Base-by-base conservation (phyloP, 768 basidiomycete species). In the Tephrocybe sp. region DNA sequence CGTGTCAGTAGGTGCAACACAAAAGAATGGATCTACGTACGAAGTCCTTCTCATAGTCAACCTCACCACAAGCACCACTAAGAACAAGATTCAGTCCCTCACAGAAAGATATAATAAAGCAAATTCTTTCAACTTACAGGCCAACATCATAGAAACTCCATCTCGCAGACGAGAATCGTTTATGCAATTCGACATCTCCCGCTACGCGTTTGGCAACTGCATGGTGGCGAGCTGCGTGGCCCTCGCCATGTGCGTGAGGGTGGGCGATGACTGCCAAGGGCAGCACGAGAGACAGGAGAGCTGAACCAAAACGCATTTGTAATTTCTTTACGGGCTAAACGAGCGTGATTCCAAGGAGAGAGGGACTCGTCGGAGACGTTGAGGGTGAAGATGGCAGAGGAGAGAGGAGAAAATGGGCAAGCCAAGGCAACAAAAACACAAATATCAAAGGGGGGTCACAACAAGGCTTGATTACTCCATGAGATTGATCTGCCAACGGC, bases 121-220 rank as follows among this genome's bases (percentile, higher is more conserved):
- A 15, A 22, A 16, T 21, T 33, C n/a, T 22, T 30, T 16, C 33
- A 27, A 55, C 65, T 52, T 52, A 81, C 80, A 77, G 56, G 50
- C 80, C 80, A 48, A 75, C 77, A 36, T 74, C 72, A 59, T 83
- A 85, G 55, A 69, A 85, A 12, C 82, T 78, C 65, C 77, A 78
- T 45, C 73, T 73, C 2, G 76, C 63, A 46, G 54, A 48, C 31
- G 52, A 44, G 47, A 58, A 71, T 8, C 78, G 73, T 53, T 70
- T 72, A 30, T 67, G 64, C 40, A 78, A 57, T 15, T 63, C 58
- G 3, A 77, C 60, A 47, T 75, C 67, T 21, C 71, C 71, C 38
- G 67, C 63, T 30, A 72, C 70, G 19, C 80, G 78, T 40, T 67
- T 71, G 13, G 78, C 77, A 38, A 83, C 57, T 33, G 77, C 75